Conservation (phyloP, 2,329 filamentous ascomycete genomes). For the Ceratocystis papillata region DNA sequence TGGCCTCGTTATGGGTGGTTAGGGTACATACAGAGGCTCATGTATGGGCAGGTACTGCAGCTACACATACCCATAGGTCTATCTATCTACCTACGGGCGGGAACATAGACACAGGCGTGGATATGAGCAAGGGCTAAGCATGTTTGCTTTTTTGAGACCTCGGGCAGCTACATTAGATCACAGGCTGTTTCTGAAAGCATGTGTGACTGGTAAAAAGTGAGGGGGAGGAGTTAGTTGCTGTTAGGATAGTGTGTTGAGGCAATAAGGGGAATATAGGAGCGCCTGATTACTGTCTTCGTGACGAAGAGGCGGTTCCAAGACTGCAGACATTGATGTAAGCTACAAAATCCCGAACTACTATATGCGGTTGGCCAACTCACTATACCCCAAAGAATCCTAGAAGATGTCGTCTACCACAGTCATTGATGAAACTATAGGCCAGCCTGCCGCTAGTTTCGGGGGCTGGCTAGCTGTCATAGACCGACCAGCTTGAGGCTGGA, state of each 20-base stretch:
- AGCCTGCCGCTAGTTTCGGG: neutral
- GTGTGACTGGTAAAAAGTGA: neutral
- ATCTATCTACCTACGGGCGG: no score
- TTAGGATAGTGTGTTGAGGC: no score
- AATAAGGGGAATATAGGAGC: no score
- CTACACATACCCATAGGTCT: neutral
- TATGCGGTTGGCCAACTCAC: no score
- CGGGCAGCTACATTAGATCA: neutral
- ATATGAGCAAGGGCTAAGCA: neutral
- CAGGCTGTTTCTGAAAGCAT: neutral
- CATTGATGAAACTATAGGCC: neutral
- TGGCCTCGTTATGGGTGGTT: neutral
- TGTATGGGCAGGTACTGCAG: neutral
- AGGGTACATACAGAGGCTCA: neutral
- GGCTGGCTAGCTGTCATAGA: neutral
- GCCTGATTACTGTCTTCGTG: no score
- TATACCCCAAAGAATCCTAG: no score
- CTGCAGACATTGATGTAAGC: no score
- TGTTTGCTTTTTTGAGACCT: neutral
- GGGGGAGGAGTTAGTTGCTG: neutral
- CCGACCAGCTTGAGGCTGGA: neutral
- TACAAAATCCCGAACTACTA: no score
- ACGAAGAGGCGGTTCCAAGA: no score
- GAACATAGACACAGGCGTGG: neutral
- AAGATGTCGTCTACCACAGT: neutral